These are phyloP conservation scores for Fraxinus ornus DNA, from an alignment of 305 asterid species.

Conservation along the genomic window DNA sequence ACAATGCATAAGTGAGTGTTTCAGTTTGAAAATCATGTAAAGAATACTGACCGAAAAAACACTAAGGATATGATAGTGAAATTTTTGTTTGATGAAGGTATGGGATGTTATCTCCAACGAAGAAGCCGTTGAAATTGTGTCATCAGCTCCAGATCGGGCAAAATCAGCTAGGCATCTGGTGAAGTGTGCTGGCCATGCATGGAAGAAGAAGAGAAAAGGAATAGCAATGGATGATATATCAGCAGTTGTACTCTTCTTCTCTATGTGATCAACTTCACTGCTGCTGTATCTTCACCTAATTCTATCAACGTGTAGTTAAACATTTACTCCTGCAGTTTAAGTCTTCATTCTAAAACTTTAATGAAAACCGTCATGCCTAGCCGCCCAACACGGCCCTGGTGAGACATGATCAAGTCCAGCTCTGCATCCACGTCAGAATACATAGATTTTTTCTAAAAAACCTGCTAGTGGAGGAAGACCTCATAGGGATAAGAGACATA, in stretches of 20 bases:
- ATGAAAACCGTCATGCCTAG: no score
- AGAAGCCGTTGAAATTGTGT: slow-evolving; percentile 78
- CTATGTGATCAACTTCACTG: slow-evolving; percentile 35
- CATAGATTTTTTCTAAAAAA: no score
- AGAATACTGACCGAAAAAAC: neutral
- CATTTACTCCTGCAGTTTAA: neutral
- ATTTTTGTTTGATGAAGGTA: slow-evolving; percentile 44
- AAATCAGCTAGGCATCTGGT: slow-evolving; percentile 76
- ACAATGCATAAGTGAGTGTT: neutral
- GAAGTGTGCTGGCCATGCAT: slow-evolving; percentile 60
- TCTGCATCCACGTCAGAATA: no score
- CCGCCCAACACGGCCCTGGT: neutral
- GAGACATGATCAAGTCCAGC: neutral
- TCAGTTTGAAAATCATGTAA: neutral
- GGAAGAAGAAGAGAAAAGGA: slow-evolving; percentile 77
- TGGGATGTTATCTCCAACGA: slow-evolving; percentile 94
- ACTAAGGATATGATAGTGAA: neutral
- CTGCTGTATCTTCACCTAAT: slow-evolving; percentile 31
- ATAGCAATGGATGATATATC: slow-evolving; percentile 90
- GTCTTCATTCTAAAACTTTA: neutral
- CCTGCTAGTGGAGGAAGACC: no score
- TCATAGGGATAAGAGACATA: no score
- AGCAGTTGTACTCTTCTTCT: slow-evolving; percentile 59
- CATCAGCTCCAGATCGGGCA: slow-evolving; percentile 41
- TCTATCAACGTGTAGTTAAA: neutral